A percentile compares a stretch with the other conserved stretches of the same genome.
Evolutionary conservation across 495 filamentous ascomycete genomes (phyloP).

Genomic region (Penicillium alfredii): DNA sequence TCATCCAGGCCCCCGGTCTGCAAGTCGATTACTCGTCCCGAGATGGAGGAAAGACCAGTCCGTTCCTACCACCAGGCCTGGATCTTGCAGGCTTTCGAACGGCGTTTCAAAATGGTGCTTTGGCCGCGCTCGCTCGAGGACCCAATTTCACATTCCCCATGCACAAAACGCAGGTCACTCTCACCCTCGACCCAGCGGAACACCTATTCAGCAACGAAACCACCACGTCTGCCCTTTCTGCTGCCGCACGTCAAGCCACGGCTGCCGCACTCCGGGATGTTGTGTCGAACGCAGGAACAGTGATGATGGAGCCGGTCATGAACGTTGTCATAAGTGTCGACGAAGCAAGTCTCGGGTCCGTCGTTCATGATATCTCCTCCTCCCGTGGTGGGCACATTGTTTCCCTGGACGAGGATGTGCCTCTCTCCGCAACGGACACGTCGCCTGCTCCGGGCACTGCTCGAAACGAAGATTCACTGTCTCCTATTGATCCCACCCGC

Average conservation of each 20-base stretch:
- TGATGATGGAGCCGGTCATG: constrained; percentile 90
- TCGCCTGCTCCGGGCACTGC: constrained; percentile 8
- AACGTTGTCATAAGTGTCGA: constrained; percentile 75
- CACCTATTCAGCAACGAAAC: constrained; percentile 65
- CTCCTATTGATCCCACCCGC: constrained; percentile 55
- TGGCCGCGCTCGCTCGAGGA: constrained; percentile 82
- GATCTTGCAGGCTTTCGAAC: constrained; percentile 51
- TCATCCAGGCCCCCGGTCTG: constrained; percentile 45
- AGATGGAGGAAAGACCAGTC: constrained; percentile 32
- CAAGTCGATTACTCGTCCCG: constrained; percentile 31
- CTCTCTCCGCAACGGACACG: constrained; percentile 23
- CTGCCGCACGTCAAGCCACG: constrained; percentile 69
- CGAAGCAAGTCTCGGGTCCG: constrained; percentile 70
- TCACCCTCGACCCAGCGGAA: constrained; percentile 58
- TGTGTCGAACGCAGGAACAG: constrained; percentile 35
- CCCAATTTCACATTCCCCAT: constrained; percentile 72
- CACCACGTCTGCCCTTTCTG: constrained; percentile 67
- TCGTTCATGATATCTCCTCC: constrained; percentile 86
- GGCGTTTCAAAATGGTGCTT: constrained; percentile 67
- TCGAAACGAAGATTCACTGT: constrained; percentile 20
- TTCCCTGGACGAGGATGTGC: constrained; percentile 63
- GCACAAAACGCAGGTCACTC: constrained; percentile 58
- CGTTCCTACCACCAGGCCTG: constrained; percentile 52
- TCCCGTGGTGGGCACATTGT: constrained; percentile 79
- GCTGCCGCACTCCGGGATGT: constrained; percentile 55